phyloP scores from a whole-genome alignment of 2,329 filamentous ascomycete genomes.

The Grosmannia clavigera region DNA sequence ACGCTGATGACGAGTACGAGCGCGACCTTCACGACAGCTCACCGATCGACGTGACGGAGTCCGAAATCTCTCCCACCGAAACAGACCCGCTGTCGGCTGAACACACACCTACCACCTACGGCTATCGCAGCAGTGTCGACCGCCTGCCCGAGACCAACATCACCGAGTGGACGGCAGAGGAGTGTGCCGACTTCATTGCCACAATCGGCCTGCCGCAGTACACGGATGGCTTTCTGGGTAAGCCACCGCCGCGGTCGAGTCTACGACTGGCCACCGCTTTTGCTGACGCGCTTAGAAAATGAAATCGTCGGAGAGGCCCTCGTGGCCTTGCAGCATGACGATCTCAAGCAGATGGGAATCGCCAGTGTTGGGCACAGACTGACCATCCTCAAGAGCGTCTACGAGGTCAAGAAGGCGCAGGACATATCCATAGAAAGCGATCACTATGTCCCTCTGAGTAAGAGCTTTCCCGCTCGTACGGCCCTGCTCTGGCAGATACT shows the following conservation, averaged over 20 bases:
- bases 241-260: conserved; percentile 20
- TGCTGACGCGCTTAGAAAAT: conserved; percentile 51
- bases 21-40: conserved; percentile 56
- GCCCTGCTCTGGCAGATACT: background rate
- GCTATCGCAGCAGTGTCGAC: conserved; percentile 51
- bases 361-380: conserved; percentile 85
- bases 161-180: conserved; percentile 70
- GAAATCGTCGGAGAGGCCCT: conserved; percentile 88
- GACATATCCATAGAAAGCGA: conserved; percentile 84
- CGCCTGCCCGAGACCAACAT: conserved; percentile 62
- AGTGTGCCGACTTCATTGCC: conserved; percentile 80
- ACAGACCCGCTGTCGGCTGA: conserved; percentile 59
- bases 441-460: conserved; percentile 88
- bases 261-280: conserved; percentile 3
- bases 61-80: conserved; percentile 57
- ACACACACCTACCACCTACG: conserved; percentile 70
- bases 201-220: conserved; percentile 74
- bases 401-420: conserved; percentile 90
- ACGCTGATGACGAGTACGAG: conserved; percentile 77
- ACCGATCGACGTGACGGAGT: conserved; percentile 50
- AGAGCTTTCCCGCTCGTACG: conserved; percentile 21
- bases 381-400: conserved; percentile 90
- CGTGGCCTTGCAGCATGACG: conserved; percentile 78
- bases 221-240: conserved; percentile 71
- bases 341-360: conserved; percentile 91